A percentile compares a stretch with the other conserved stretches of the same genome.
These are phyloP conservation scores for Arthroderma sp. DNA, from an alignment of 2,329 filamentous ascomycete species.

Conservation along the genomic window DNA sequence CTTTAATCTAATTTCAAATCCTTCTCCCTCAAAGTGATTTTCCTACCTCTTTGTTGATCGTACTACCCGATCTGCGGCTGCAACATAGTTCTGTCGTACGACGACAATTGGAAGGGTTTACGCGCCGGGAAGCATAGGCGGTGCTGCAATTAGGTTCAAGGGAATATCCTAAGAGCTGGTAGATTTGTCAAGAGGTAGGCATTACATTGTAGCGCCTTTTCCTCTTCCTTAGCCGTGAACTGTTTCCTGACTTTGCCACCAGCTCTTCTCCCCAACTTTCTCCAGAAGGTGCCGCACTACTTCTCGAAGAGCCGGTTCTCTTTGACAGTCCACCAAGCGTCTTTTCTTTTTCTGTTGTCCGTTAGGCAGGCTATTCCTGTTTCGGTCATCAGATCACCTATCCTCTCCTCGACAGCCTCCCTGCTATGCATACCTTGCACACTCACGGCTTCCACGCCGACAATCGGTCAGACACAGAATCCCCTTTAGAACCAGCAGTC, in stretches of 20 bases:
- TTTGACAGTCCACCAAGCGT: neutral
- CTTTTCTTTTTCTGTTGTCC: neutral
- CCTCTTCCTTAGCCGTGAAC: neutral
- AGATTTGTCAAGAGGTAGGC: too few species aligned
- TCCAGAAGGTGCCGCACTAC: neutral
- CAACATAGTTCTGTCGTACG: neutral
- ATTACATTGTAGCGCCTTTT: too few species aligned
- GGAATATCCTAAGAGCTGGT: too few species aligned
- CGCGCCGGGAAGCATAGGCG: too few species aligned
- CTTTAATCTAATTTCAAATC: neutral
- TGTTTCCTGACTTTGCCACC: neutral
- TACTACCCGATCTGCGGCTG: neutral
- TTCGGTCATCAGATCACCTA: neutral
- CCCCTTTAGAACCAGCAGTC: constrained; percentile 15
- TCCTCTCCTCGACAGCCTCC: neutral
- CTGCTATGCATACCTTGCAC: constrained; percentile 10
- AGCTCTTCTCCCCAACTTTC: neutral
- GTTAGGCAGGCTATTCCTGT: neutral
- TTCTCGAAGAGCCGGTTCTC: neutral
- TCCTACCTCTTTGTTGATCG: neutral
- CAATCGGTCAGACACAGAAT: constrained; percentile 10
- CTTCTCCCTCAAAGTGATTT: neutral
- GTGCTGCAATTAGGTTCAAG: too few species aligned
- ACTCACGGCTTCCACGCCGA: constrained; percentile 6
- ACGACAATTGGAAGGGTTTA: neutral